Base-by-base conservation (phyloP, 108 stramenopile genomes). In the Cyclotella baltica region DNA sequence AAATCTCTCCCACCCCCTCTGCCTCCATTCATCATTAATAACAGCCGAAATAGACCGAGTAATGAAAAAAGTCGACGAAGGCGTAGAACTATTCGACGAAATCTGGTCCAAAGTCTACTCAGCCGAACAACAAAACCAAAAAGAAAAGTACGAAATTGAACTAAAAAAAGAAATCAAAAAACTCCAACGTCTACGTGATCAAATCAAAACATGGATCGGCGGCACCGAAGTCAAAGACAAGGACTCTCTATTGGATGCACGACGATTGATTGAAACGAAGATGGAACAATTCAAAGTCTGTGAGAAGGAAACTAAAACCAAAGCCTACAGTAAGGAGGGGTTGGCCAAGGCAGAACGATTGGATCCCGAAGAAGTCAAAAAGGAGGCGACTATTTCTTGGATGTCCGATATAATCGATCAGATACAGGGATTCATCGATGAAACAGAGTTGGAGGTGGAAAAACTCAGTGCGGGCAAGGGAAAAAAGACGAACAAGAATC, bases 151-250 rank as follows among this genome's bases (percentile, higher is more conserved):
- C 70, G 98, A 99, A 83, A 86, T 88, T 57, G 98, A 99, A 77
- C 88, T 99, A 68, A 99, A 99, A 78, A 99, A 99, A 76, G 99
- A 99, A 87, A 98, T 99, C 71, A 99, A 99, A 84, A 99, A 99
- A 75, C 87, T 99, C 29, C 99, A 99, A 87, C 89, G 95, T 62
- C 86, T 96, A 48, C 91, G 99, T 29, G 99, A 99, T 76, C 97
- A 98, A 74, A 97, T 99, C 85, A 99, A 99, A 78, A 95, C 95
- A 9, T 99, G 99, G 99, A 93, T 98, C 56, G 81, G 87, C 36
- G 90, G 91, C 50, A 84, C 89, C 38, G 99, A 99, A n/a, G 97
- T 99, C 62, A 97, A 98, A 72, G 97, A 99, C 78, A 99, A 99
- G 85, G 93, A 91, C 48, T 72, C 84, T 0, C 83, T 99, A 9